phyloP scores from a whole-genome alignment of 1,284 basidiomycete species.

The Malassezia pachydermatis region DNA sequence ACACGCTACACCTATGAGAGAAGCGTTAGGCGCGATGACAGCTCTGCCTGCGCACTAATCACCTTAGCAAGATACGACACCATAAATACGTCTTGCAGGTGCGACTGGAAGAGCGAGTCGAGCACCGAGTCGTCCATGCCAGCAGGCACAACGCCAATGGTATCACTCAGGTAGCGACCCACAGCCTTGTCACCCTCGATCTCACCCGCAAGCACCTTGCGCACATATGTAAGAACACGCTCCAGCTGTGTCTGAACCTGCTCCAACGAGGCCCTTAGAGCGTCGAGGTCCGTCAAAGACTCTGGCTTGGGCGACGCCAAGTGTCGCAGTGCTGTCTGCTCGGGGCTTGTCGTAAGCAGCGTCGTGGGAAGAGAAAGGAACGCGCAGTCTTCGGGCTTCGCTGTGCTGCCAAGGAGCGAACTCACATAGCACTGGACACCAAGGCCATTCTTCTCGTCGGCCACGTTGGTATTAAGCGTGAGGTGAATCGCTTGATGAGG shows the following conservation, averaged over 20 bases:
- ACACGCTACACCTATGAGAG: constrained; percentile 50
- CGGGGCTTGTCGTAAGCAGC: constrained; percentile 48
- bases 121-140: constrained; percentile 35
- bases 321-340: constrained; percentile 51
- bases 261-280: constrained; percentile 62
- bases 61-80: constrained; percentile 90
- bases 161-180: constrained; percentile 84
- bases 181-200: constrained; percentile 73
- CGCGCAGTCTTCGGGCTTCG: constrained; percentile 44
- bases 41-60: constrained; percentile 84
- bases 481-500: constrained; percentile 85
- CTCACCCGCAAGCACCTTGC: constrained; percentile 67
- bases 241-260: constrained; percentile 70
- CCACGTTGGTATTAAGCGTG: constrained; percentile 73
- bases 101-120: constrained; percentile 43
- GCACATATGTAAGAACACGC: constrained; percentile 75
- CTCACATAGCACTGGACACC: constrained; percentile 78
- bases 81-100: constrained; percentile 72
- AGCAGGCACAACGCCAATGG: constrained; percentile 49
- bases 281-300: constrained; percentile 41
- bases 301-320: constrained; percentile 60
- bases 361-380: constrained; percentile 39
- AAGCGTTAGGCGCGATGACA: constrained; percentile 77
- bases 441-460: constrained; percentile 28
- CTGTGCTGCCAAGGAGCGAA: constrained; percentile 51